Evolutionary conservation across 2,329 filamentous ascomycete genomes (phyloP), one percentile per base, ranked within the genome.

Genomic region (Setomelanomma holmii): DNA sequence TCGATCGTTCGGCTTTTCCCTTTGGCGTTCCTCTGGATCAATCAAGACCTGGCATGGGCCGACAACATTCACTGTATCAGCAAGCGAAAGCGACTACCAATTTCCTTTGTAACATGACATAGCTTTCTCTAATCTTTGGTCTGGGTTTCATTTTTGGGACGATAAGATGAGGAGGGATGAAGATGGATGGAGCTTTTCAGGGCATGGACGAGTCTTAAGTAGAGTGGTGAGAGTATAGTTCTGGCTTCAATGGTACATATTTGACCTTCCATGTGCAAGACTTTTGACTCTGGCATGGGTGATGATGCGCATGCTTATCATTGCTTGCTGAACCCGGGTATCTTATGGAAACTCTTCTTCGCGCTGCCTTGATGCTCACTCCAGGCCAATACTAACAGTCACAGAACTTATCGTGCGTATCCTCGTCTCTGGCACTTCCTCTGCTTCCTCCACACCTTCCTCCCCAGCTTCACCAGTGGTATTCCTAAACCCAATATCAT

Each of bases 401-500:
- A 75, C 59, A 2, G 62, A 62, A 58, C 70, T 74, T 40, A 74
- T 21, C 23, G 50, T 68, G 44, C 72, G 61, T 40, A 79, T 71
- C 56, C 78, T 68, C 47, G 75, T 76, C 62, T 79, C 76, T 0
- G 75, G 75, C 1, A 77, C 27, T 30, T 30, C 27, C 14, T 30
- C 27, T 30, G 10, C 27, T 14, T 6, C 27, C 10, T 30, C 27
- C 27, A 6, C 51, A 17, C 71, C 71, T 16, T 74, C 71, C 36
- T 60, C 60, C 11, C 60, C 61, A 12, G 34, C 47, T 7, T 53
- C 53, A 11, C 36, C 64, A 35, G 45, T 64, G 38, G 21, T 53
- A 33, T 36, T n/a, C 11, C 16, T 10, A 45, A 67, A 61, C 34
- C 86, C 76, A 23, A 91, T 76, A 69, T 91, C 88, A 66, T 92